A percentile compares a stretch with the other conserved stretches of the same genome.
These are phyloP conservation scores for Lepidium sativum DNA, from an alignment of 345 rosid species.

Conservation along the genomic window DNA sequence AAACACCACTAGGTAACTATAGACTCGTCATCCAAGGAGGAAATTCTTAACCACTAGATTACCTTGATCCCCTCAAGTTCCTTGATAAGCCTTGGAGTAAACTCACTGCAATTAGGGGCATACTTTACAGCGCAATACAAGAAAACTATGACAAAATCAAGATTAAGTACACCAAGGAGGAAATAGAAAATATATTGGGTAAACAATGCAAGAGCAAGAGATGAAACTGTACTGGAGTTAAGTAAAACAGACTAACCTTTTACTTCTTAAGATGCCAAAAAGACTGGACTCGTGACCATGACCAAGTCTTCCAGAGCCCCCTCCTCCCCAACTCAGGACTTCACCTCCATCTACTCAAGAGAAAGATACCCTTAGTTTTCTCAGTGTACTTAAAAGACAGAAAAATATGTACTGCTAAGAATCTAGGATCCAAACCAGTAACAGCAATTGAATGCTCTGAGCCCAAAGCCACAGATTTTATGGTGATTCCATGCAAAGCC, in stretches of 20 bases:
- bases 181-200: not conserved
- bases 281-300: conserved; percentile 69
- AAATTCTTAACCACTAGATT: not conserved
- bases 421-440: conserved; percentile 47
- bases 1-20: not conserved
- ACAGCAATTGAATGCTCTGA: conserved; percentile 91
- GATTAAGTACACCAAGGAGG: conserved; percentile 1
- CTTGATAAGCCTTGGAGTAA: conserved; percentile 87
- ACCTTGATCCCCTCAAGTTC: conserved; percentile 82
- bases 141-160: conserved; percentile 13
- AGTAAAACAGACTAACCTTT: conserved; percentile 40
- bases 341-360: conserved; percentile 56
- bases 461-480: conserved; percentile 66
- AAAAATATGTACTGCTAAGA: not conserved
- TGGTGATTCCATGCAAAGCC: conserved; percentile 55
- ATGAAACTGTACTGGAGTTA: not conserved
- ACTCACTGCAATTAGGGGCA: conserved; percentile 57
- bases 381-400: not conserved
- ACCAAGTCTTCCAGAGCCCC: conserved; percentile 84
- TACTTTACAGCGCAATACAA: conserved; percentile 11
- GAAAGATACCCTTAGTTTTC: not conserved
- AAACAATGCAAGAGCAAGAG: not conserved
- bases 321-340: conserved; percentile 90
- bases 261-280: conserved; percentile 56
- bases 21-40: not conserved